phyloP scores from a whole-genome alignment of 208 protist species.

The Novymonas esmeraldas region DNA sequence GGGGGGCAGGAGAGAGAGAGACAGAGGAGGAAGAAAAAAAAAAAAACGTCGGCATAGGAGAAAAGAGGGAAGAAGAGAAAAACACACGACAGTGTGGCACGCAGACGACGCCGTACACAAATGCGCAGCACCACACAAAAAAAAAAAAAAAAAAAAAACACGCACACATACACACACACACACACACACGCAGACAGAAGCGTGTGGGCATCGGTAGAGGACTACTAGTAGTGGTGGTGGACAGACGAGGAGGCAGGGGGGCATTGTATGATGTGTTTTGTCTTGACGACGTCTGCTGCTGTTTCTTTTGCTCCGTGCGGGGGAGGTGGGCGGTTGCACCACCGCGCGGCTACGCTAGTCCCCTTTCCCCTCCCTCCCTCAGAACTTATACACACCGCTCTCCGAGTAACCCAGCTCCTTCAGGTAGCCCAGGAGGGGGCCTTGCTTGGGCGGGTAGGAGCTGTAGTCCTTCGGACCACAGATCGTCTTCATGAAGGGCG shows the following conservation, averaged over 20 bases:
- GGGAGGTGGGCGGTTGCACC: too few relatives aligned
- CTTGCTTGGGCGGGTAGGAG: conserved; percentile 59
- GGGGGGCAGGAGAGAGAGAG: not conserved
- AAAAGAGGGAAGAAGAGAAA: too few relatives aligned
- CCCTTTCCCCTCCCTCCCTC: conserved; percentile 6
- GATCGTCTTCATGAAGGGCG: conserved; percentile 78
- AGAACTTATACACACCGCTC: conserved; percentile 81
- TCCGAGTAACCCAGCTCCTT: conserved; percentile 77
- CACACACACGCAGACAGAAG: not conserved
- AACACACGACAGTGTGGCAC: too few relatives aligned
- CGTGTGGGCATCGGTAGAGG: not conserved
- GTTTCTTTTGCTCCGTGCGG: too few relatives aligned
- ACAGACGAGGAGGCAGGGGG: too few relatives aligned
- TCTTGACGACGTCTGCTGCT: too few relatives aligned
- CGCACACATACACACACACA: not conserved
- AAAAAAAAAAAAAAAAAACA: not conserved
- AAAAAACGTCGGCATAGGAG: not conserved
- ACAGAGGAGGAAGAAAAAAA: not conserved
- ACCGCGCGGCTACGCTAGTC: too few relatives aligned
- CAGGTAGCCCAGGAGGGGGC: conserved; percentile 57
- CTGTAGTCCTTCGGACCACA: conserved; percentile 73
- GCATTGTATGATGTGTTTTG: too few relatives aligned
- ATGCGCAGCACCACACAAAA: too few relatives aligned
- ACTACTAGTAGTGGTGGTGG: not conserved
- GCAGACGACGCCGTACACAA: too few relatives aligned